Evolutionary conservation across 352 stramenopile genomes (phyloP), one percentile per base, ranked within the genome.

Genomic region (Pythium periplocum): DNA sequence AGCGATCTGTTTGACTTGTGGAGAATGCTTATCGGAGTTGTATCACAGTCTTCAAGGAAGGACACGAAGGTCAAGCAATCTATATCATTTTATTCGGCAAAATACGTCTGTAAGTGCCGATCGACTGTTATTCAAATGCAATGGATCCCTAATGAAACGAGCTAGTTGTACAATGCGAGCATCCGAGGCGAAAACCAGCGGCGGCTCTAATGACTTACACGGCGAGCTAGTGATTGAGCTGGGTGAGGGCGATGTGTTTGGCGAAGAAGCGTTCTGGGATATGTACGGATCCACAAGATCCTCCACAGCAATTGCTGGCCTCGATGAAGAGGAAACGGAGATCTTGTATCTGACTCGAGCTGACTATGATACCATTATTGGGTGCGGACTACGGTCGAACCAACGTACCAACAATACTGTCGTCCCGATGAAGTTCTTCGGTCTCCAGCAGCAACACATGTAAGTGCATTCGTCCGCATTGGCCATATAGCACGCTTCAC

Each of bases 221-320:
- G 17, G 17, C 17, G 17, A 26, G 17, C 17, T 26, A 26, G 17
- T 17, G 49, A 61, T 73, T 6, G 41, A 77, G 51, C 34, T 81
- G 9, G 41, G 30, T 31, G 68, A 76, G 43, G 63, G 59, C 9
- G 71, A 84, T 12, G 55, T 72, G 0, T 84, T 84, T 48, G 73
- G 70, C 0, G 71, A 74, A 61, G 73, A 84, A 56, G 53, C 43
- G 6, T 55, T 78, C 31, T 12, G 55, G 3, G 33, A 59, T 30
- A 37, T 34, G 6, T 55, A 62, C 42, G 58, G 63, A 6, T 55
- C 48, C 11, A 48, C 9, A 26, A 46, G 69, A 30, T 41, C 32
- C 6, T 61, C 48, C 11, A 79, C 68, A 12, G 70, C 65, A 11
- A 41, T 73, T 4, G 63, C 55, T 37, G 54, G 51, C 30, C 10